Conservation (phyloP, 108 stramenopile genomes). For the Fragilaria radians region DNA sequence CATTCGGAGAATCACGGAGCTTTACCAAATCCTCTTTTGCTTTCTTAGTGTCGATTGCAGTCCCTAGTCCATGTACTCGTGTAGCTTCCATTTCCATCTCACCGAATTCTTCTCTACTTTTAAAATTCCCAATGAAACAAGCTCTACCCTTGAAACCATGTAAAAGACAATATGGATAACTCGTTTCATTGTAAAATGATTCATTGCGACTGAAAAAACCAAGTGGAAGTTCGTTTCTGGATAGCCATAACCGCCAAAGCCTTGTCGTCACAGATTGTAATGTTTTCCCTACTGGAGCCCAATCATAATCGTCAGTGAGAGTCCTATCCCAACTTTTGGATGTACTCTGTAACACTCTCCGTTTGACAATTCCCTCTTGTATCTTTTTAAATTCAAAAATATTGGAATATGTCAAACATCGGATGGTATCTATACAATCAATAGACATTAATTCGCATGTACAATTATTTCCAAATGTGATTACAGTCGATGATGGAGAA, state of each 20-base stretch:
- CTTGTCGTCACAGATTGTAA: constrained; percentile 9
- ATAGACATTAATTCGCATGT: constrained; percentile 10
- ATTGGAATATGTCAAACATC: constrained; percentile 5
- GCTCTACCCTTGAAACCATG: not conserved
- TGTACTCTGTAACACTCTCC: constrained; percentile 6
- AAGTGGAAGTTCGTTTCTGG: not conserved
- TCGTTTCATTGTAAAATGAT: constrained; percentile 6
- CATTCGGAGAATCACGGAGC: not conserved
- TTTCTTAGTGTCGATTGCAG: not conserved
- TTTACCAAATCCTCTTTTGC: constrained; percentile 3
- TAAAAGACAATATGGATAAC: constrained; percentile 11
- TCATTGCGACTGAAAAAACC: not conserved
- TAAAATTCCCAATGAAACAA: constrained; percentile 4
- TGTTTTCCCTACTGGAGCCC: constrained; percentile 13
- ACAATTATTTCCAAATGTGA: constrained; percentile 1
- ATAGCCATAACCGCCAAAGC: constrained; percentile 9
- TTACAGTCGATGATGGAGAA: not conserved
- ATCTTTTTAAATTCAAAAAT: not conserved
- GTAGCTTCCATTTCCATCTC: not conserved
- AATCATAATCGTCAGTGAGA: not conserved
- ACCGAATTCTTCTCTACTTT: constrained; percentile 7
- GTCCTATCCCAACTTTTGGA: not conserved
- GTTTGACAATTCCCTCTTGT: constrained; percentile 2
- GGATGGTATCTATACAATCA: constrained; percentile 13
- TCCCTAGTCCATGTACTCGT: not conserved